phyloP scores from a whole-genome alignment of 345 rosid species.

The Ailanthus altissimus region DNA sequence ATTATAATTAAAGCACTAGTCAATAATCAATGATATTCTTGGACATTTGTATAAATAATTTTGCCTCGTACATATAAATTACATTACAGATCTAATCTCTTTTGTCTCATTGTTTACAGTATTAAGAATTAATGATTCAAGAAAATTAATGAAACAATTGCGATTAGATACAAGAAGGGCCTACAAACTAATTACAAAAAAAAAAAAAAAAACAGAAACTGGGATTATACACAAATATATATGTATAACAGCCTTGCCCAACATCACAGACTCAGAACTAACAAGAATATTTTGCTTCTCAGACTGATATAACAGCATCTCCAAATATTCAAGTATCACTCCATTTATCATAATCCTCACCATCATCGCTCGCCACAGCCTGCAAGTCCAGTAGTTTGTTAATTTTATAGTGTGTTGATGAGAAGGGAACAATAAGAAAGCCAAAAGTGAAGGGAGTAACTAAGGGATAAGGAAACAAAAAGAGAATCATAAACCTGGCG shows the following conservation, averaged over 20 bases:
- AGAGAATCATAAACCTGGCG: conserved; percentile 61
- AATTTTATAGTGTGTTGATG: conserved; percentile 3
- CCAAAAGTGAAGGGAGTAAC: not conserved
- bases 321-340: conserved; percentile 48
- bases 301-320: not conserved
- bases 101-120: conserved; percentile 20
- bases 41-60: conserved; percentile 23
- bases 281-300: conserved; percentile 17
- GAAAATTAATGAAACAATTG: conserved; percentile 27
- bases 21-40: not conserved
- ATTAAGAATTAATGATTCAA: conserved; percentile 16
- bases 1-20: not conserved
- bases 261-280: conserved; percentile 15
- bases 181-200: conserved; percentile 39
- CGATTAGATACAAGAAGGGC: conserved; percentile 6
- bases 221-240: conserved; percentile 39
- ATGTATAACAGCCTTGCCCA: conserved; percentile 18
- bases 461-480: not conserved
- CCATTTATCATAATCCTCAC: conserved; percentile 83
- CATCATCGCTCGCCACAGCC: conserved; percentile 83
- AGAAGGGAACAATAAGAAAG: conserved; percentile 1
- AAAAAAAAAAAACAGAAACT: too few species aligned
- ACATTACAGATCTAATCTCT: conserved; percentile 15
- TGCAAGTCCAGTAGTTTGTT: conserved; percentile 29
- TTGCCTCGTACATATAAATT: conserved; percentile 26